These are phyloP conservation scores for Penicillium cosmopolitanum DNA, from an alignment of 495 filamentous ascomycete species.

Conservation along the genomic window DNA sequence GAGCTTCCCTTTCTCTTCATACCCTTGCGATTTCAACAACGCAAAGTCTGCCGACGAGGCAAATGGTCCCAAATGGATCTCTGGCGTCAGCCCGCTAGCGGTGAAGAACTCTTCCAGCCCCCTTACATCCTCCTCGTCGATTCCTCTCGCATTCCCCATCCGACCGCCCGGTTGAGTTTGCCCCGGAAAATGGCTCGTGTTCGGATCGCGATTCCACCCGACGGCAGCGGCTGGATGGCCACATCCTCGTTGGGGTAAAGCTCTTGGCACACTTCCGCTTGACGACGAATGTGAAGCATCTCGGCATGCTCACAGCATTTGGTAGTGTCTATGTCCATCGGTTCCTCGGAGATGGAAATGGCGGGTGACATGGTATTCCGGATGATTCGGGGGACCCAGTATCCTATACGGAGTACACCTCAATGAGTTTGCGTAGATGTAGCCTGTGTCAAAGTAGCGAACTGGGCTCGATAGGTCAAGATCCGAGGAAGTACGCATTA, in stretches of 20 bases:
- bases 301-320: conserved; percentile 18
- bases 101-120: conserved; percentile 16
- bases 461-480: too few species aligned
- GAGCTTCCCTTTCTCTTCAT: conserved; percentile 12
- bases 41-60: conserved; percentile 4
- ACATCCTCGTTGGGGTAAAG: conserved; percentile 12
- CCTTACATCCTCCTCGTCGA: conserved; percentile 8
- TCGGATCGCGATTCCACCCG: conserved; percentile 18
- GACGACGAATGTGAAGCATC: conserved; percentile 15
- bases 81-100: conserved; percentile 6
- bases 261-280: conserved; percentile 19
- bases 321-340: conserved; percentile 1
- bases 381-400: too few species aligned
- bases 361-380: neutral
- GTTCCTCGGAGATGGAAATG: conserved; percentile 6
- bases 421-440: too few species aligned
- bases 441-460: too few species aligned
- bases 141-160: conserved; percentile 7
- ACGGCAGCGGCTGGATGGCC: conserved; percentile 2
- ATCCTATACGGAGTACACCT: too few species aligned
- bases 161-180: conserved; percentile 23
- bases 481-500: too few species aligned
- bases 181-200: conserved; percentile 14
- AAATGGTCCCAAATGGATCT: conserved; percentile 22
- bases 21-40: conserved; percentile 9